Evolutionary conservation across 2,329 filamentous ascomycete genomes (phyloP).

Genomic region (Keithomyces neogunnii): DNA sequence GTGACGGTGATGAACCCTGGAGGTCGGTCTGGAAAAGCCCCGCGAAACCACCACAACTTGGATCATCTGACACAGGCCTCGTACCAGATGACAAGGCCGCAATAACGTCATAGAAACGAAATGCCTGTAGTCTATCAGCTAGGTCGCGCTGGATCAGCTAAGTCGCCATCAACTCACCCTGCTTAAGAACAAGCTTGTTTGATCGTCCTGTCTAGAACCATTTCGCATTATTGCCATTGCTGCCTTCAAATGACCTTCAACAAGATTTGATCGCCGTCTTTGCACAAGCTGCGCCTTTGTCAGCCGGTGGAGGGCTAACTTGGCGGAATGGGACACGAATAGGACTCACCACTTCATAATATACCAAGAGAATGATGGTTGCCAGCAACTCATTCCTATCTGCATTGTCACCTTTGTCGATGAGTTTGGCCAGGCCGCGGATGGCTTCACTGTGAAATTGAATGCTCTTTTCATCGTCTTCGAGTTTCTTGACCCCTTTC

Average conservation of each 20-base stretch:
- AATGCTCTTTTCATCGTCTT: constrained; percentile 42
- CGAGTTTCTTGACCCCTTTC: constrained; percentile 37
- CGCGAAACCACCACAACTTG: constrained; percentile 36
- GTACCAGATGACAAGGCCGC: constrained; percentile 53
- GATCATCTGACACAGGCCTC: constrained; percentile 43
- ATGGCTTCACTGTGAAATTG: constrained; percentile 53
- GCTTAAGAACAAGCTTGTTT: constrained; percentile 50
- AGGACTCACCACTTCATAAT: constrained; percentile 52
- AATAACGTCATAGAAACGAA: constrained; percentile 58
- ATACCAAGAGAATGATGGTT: constrained; percentile 53
- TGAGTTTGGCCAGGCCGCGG: constrained; percentile 47
- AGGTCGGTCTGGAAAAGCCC: constrained; percentile 39
- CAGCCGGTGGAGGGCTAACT: background rate
- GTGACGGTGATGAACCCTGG: constrained; percentile 33
- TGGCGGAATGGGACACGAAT: background rate
- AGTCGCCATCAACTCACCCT: constrained; percentile 31
- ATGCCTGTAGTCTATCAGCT: constrained; percentile 36
- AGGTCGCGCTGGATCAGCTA: no score
- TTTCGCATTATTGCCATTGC: constrained; percentile 53
- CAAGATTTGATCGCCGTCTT: constrained; percentile 48
- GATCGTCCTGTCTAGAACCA: constrained; percentile 33
- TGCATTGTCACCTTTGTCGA: constrained; percentile 40
- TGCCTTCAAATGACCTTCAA: constrained; percentile 52
- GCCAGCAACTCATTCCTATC: constrained; percentile 51
- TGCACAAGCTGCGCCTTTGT: constrained; percentile 43